phyloP scores from a whole-genome alignment of 2,329 filamentous ascomycete species.

The Trichoderma lentiforme region DNA sequence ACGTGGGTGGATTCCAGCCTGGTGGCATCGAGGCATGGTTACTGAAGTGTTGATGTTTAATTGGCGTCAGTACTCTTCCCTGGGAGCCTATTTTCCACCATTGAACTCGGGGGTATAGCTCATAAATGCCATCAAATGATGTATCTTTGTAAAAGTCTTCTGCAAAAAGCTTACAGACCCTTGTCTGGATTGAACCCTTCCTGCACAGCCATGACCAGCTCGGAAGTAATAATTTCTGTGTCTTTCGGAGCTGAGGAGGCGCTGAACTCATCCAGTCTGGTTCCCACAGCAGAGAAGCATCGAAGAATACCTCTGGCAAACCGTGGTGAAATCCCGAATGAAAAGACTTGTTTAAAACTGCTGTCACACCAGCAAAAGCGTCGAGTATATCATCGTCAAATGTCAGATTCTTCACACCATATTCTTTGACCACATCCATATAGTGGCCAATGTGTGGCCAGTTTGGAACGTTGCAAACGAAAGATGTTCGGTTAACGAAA shows the following conservation, averaged over 20 bases:
- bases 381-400: background rate
- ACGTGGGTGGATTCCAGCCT: no score
- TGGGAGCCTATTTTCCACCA: background rate
- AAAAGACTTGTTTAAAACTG: background rate
- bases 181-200: fast-evolving
- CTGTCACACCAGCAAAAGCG: background rate
- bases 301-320: background rate
- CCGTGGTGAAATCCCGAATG: background rate
- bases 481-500: background rate
- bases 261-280: no score
- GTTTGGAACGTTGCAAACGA: background rate
- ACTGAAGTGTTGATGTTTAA: no score
- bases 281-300: background rate
- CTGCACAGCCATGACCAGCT: background rate
- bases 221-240: background rate
- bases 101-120: background rate
- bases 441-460: background rate
- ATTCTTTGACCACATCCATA: fast-evolving
- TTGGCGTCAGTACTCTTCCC: no score
- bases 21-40: background rate
- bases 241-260: background rate
- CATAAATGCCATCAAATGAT: background rate
- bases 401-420: background rate
- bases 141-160: background rate
- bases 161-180: fast-evolving